Base-by-base conservation (phyloP, 768 basidiomycete species). In the Calocera viscosa region DNA sequence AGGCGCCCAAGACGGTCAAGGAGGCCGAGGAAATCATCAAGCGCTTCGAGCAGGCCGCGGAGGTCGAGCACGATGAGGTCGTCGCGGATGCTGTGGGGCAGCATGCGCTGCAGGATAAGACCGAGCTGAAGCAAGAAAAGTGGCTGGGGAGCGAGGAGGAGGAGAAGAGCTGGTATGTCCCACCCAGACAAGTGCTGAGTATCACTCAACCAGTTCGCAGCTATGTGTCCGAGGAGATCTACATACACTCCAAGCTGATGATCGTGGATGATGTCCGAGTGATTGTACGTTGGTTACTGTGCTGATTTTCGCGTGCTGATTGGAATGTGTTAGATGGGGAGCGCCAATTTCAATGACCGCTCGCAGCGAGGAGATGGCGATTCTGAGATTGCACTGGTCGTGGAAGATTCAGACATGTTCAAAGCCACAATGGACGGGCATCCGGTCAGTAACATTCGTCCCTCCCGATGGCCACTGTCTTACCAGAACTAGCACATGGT, bases 251-350 rank as follows among this genome's bases (percentile, higher is more conserved):
- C 26, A 93, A 93, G 79, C 28, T 67, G 24, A 34, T 67, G 60
- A 90, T 95, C 65, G 91, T 96, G 38, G 94, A 96, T 72, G 94
- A 97, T 73, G 81, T 84, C 34, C 81, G 87, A 38, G 93, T 96
- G 49, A 91, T 98, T 70, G 90, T 91, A 71, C 64, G 89, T 81
- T 1, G 30, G 11, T 22, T 24, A 19, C 22, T n/a, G 30, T 41
- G 24, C 64, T 8, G 7, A 7, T 8, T 28, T 3, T 41, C 7
- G 11, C 14, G 63, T 2, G 17, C 26, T 53, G 34, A 53, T 14
- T 60, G 12, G 17, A 28, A 24, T 35, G 11, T 17, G 7, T 39
- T 30, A 67, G 67, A 75, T 75, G 63, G 79, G 80, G 1, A 75
- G 73, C 41, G 77, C 80, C 22, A 81, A 80, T 66, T 40, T 74